Conservation (phyloP, 192 early-diverging fungal species). For the Backusella psychrophila region DNA sequence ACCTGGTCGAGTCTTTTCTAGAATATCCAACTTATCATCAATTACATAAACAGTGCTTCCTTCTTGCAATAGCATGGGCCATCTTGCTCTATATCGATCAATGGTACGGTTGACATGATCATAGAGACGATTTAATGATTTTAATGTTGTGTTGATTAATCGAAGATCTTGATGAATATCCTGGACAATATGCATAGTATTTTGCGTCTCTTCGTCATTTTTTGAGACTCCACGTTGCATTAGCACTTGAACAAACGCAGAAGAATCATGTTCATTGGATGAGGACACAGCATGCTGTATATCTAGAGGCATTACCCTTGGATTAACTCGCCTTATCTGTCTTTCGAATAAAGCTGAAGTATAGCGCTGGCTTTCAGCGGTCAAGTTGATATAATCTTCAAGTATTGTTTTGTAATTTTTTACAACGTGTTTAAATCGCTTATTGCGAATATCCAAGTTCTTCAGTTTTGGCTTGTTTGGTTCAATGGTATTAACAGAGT, state of each 20-base stretch:
- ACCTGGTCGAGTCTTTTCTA: not conserved
- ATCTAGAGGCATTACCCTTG: not conserved
- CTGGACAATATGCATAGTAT: not conserved
- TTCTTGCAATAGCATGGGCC: not conserved
- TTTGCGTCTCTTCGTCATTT: not conserved
- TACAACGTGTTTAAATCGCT: not conserved
- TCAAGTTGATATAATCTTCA: not conserved
- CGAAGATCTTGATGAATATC: not conserved
- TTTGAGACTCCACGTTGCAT: not conserved
- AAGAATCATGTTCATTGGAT: not conserved
- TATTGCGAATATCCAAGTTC: not conserved
- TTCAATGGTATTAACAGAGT: not conserved
- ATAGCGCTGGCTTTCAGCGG: not conserved
- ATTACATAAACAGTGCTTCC: not conserved
- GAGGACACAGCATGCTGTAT: not conserved
- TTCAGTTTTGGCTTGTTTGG: conserved; percentile 5
- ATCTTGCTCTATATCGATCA: not conserved
- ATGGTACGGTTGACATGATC: not conserved
- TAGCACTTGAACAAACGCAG: conserved; percentile 7
- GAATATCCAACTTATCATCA: not conserved
- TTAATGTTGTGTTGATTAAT: not conserved
- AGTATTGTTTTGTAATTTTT: not conserved
- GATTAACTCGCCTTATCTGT: not conserved
- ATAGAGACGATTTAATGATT: not conserved
- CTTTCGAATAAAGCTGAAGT: not conserved